A percentile compares a stretch with the other conserved stretches of the same genome.
Conservation (phyloP, 441 rosid genomes). For the Theobroma grandiflorum region DNA sequence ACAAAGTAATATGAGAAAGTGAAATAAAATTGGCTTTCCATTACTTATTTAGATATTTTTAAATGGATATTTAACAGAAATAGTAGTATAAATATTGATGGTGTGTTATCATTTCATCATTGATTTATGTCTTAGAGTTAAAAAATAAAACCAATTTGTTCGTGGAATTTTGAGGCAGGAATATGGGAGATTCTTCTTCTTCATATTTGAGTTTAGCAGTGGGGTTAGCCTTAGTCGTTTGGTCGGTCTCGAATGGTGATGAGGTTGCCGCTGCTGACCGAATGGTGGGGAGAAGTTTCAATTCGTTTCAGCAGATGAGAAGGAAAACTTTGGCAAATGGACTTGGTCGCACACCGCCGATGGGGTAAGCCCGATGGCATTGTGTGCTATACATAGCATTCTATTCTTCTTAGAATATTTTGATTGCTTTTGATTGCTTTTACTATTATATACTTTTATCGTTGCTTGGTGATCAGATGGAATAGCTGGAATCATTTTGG, state of each 20-base stretch:
- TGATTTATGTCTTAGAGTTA: neutral
- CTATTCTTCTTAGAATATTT: neutral
- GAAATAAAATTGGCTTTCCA: neutral
- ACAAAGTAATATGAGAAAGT: neutral
- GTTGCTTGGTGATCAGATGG: constrained; percentile 48
- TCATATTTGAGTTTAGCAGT: constrained; percentile 14
- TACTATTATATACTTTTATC: neutral
- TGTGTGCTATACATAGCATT: neutral
- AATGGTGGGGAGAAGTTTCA: neutral
- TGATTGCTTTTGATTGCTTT: neutral
- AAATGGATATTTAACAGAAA: neutral
- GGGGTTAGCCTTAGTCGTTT: neutral
- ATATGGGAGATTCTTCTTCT: neutral
- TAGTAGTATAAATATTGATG: neutral
- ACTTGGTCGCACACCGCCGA: constrained; percentile 29
- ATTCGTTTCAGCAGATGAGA: neutral
- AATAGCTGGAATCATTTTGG: constrained; percentile 64
- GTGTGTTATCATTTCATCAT: neutral
- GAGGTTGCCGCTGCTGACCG: neutral
- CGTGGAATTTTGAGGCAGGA: neutral
- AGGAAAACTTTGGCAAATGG: constrained; percentile 15
- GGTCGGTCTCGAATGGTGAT: neutral
- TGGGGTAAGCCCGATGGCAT: constrained; percentile 23
- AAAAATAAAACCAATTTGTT: neutral
- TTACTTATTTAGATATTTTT: neutral